Evolutionary conservation across 1,284 basidiomycete genomes (phyloP), one percentile per base, ranked within the genome.

Genomic region (Apiotrichum sp.): DNA sequence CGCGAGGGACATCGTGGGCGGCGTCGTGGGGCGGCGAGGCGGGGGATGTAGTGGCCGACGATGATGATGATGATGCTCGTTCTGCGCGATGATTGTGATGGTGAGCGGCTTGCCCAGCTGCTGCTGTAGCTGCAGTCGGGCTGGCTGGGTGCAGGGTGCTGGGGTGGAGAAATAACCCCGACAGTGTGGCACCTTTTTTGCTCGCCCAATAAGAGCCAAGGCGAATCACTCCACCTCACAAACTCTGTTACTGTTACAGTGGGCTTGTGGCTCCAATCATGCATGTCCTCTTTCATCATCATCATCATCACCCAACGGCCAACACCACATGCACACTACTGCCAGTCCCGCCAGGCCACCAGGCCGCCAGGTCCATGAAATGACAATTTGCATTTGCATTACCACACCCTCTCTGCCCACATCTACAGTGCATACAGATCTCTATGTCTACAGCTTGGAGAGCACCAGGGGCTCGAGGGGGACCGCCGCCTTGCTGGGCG

Each of bases 381-480:
- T 22, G 22, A 22, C 22, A 22, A 22, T 38, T 13, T 38, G 36
- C 9, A 8, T 9, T 9, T 38, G 36, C 36, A 38, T 38, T 4
- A 38, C 2, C 36, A 38, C 9, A 38, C 2, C 13, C 36, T 16
- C 40, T 7, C 9, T 7, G 11, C 13, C n/a, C 13, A 13, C 11
- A 11, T 40, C 48, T 40, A 41, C 48, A 33, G 48, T 50, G 48
- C 48, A 42, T 50, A 34, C 48, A 41, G 29, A 29, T 42, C 39
- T 50, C 14, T 41, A 10, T 42, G 29, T 40, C 48, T 50, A 50
- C 48, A 72, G 56, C 60, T 67, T 69, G 34, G 67, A 65, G 14
- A 55, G 55, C 14, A 61, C 63, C 11, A 76, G 61, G n/a, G 70
- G 69, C 54, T 73, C 72, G n/a, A 80, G 68, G 1, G 80, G 79